Percentiles rank a stretch among this genome's conserved stretches.
Conservation (phyloP, 2,329 filamentous ascomycete species). For the Biscogniauxia mediterranea region DNA sequence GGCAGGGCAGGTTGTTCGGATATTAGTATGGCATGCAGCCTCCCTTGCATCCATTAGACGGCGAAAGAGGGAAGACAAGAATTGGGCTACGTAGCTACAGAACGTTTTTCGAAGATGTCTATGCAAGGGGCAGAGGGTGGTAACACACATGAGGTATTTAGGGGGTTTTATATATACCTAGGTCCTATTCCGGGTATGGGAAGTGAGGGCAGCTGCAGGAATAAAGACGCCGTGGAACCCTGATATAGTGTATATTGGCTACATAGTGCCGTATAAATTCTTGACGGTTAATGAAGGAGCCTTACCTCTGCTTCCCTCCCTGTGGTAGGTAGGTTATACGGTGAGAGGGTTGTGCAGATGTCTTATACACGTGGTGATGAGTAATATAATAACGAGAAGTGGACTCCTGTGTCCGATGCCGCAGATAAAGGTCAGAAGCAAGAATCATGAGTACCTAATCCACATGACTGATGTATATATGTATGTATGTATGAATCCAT, state of each 20-base stretch:
- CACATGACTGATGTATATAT: no score
- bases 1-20: background rate
- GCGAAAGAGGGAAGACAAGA: background rate
- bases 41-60: background rate
- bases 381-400: no score
- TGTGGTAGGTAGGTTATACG: background rate
- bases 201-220: background rate
- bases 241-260: background rate
- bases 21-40: background rate
- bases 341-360: background rate
- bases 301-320: background rate
- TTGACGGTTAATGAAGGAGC: no score
- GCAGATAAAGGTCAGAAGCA: no score
- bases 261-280: background rate
- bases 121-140: background rate
- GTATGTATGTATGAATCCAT: no score
- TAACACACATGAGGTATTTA: background rate
- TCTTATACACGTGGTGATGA: no score
- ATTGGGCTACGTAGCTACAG: background rate
- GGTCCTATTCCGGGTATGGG: background rate
- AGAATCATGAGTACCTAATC: no score
- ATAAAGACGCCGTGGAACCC: background rate
- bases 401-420: no score
- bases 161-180: background rate
- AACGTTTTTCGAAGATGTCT: background rate